Evolutionary conservation across 1,284 basidiomycete species (phyloP), one percentile per base, ranked within the genome.

Genomic region (Cutaneotrichosporon sp.): DNA sequence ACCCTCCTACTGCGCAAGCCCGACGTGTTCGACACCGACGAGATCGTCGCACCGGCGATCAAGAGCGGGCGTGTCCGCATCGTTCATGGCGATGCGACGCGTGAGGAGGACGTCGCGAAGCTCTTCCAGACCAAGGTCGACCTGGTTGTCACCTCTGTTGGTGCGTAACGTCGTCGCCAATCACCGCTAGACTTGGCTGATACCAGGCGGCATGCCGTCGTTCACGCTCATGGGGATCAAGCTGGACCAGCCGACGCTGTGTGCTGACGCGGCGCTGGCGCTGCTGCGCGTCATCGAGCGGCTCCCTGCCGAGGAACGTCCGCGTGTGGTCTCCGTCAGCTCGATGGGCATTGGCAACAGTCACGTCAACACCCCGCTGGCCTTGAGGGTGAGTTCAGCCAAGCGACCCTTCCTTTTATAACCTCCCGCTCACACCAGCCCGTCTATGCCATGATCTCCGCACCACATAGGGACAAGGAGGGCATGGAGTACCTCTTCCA

Each of bases 301-400:
- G 10, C n/a, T 59, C 4, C 37, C 33, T 9, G 14, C 24, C 5
- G 16, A 33, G 3, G 11, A 41, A 24, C 42, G 42, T 5, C 66
- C 66, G 8, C 46, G 66, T 17, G 48, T 67, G 14, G 33, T 68
- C 7, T 59, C 46, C 9, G 49, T 62, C n/a, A 54, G 49, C 37
- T 59, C 63, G 2, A 68, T 68, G 66, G 66, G 64, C 9, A 59
- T 68, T 12, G 63, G 61, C 12, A 47, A 56, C 5, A 57, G 59
- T 38, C 64, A 65, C 46, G 17, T 58, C 12, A 39, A 39, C 44
- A 61, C 65, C 57, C 64, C 64, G 1, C 42, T 59, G 3, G 32
- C 48, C 4, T 35, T 60, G 41, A 49, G 59, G 20, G 64, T 66
- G 46, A 56, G 65, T 59, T 7, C 7, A 3, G n/a, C n/a, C n/a